Evolutionary conservation across 495 filamentous ascomycete species (phyloP).

Genomic region (Tirmania nivea): DNA sequence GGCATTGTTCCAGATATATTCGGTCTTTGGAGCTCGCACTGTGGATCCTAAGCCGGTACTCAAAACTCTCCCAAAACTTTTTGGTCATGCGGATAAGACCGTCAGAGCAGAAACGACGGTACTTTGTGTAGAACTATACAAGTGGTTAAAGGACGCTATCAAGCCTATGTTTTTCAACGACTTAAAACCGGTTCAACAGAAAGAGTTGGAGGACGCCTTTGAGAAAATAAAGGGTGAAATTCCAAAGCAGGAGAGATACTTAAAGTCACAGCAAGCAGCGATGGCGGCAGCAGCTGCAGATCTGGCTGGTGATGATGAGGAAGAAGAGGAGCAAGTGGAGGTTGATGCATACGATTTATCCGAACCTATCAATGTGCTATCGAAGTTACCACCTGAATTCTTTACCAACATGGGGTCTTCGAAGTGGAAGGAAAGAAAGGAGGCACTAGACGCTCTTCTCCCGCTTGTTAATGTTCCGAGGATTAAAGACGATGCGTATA

Average conservation of each 20-base stretch:
- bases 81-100: constrained; percentile 95
- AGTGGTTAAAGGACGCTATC: constrained; percentile 95
- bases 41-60: constrained; percentile 91
- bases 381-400: constrained; percentile 66
- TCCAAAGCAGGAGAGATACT: constrained; percentile 78
- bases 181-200: constrained; percentile 85
- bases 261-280: constrained; percentile 71
- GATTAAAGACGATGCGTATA: constrained; percentile 77
- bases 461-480: constrained; percentile 59
- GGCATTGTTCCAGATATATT: constrained; percentile 61
- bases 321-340: constrained; percentile 51
- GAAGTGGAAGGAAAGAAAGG: constrained; percentile 98
- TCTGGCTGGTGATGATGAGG: constrained; percentile 36
- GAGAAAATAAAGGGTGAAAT: constrained; percentile 64
- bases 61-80: constrained; percentile 73
- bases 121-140: constrained; percentile 80
- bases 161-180: constrained; percentile 96
- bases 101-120: constrained; percentile 87
- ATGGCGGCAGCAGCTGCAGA: constrained; percentile 44
- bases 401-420: constrained; percentile 61
- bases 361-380: constrained; percentile 67
- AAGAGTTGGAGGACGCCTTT: constrained; percentile 82
- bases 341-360: constrained; percentile 71
- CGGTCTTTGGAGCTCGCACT: constrained; percentile 88
- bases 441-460: constrained; percentile 68